A percentile compares a stretch with the other conserved stretches of the same genome.
These are phyloP conservation scores for Populus deltoides DNA, from an alignment of 345 rosid genomes.

Conservation along the genomic window DNA sequence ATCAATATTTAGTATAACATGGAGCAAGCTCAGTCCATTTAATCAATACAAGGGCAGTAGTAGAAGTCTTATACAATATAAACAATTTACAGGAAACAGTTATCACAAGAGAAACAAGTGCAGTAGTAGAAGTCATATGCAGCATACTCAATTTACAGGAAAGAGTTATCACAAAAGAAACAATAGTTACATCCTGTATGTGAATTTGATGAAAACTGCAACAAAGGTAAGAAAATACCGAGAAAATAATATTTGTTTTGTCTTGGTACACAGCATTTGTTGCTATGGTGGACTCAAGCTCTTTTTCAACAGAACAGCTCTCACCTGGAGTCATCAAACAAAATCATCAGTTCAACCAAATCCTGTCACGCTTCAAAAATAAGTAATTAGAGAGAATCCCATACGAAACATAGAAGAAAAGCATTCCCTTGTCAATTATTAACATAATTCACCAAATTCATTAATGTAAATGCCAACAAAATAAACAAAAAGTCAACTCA, in stretches of 20 bases:
- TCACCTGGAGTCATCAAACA: conserved; percentile 61
- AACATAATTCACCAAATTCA: background rate
- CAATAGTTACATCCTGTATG: background rate
- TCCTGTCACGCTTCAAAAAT: background rate
- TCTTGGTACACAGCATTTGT: conserved; percentile 98
- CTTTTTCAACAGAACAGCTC: conserved; percentile 95
- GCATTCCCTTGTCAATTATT: background rate
- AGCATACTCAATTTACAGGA: too few relatives aligned
- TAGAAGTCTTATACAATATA: too few relatives aligned
- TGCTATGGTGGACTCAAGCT: conserved; percentile 57
- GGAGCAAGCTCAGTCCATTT: too few relatives aligned
- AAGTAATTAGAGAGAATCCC: conserved; percentile 4
- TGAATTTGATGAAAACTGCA: background rate
- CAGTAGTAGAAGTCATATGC: too few relatives aligned
- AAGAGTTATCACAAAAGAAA: too few relatives aligned
- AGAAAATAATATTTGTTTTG: conserved; percentile 94
- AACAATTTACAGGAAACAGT: too few relatives aligned
- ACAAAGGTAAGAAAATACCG: conserved; percentile 45
- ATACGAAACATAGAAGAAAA: conserved; percentile 2
- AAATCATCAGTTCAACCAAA: conserved; percentile 18
- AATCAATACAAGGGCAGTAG: too few relatives aligned
- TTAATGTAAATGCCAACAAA: background rate
- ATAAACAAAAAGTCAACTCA: background rate
- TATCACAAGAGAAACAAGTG: too few relatives aligned
- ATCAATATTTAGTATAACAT: background rate